A percentile compares a stretch with the other conserved stretches of the same genome.
These are phyloP conservation scores for Bauhinia variegata DNA, from an alignment of 306 rosid species.

Conservation along the genomic window DNA sequence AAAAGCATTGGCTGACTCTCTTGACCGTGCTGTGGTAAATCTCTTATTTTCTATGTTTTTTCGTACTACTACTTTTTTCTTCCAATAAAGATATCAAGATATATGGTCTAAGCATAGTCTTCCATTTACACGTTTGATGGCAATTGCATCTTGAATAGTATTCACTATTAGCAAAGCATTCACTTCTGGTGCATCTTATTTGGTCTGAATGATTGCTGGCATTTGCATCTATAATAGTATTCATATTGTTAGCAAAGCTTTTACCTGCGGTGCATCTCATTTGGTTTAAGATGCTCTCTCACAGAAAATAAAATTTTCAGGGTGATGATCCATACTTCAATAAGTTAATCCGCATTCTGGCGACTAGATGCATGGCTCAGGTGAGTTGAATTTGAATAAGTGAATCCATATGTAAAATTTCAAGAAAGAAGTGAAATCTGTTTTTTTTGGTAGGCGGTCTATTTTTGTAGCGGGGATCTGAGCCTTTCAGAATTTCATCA, in stretches of 20 bases:
- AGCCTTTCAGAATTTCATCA: slow-evolving; percentile 92
- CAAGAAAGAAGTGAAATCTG: slow-evolving; percentile 16
- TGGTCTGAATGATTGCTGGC: slow-evolving; percentile 10
- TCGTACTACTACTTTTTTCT: no score
- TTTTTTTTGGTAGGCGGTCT: slow-evolving; percentile 70
- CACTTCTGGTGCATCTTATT: neutral
- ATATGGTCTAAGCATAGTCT: slow-evolving; percentile 8
- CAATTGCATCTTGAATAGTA: slow-evolving; percentile 9
- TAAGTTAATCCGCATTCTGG: slow-evolving; percentile 85
- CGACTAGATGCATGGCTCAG: slow-evolving; percentile 99
- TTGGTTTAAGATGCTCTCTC: slow-evolving; percentile 13
- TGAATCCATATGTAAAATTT: slow-evolving; percentile 24
- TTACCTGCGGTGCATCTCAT: neutral
- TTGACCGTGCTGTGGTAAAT: slow-evolving; percentile 88
- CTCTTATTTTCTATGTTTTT: slow-evolving; percentile 1
- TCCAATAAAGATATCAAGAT: no score
- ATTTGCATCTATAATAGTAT: slow-evolving; percentile 7
- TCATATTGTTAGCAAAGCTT: slow-evolving; percentile 7
- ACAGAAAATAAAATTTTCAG: slow-evolving; percentile 42
- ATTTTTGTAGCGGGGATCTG: slow-evolving; percentile 96
- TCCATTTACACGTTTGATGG: neutral
- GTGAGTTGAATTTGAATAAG: slow-evolving; percentile 49
- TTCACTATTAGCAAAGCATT: slow-evolving; percentile 5
- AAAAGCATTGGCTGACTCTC: slow-evolving; percentile 94
- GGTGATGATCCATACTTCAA: slow-evolving; percentile 96